A percentile compares a stretch with the other conserved stretches of the same genome.
These are phyloP conservation scores for Cenchrus americanus DNA, from an alignment of 176 grass and related monocot species.

Conservation along the genomic window DNA sequence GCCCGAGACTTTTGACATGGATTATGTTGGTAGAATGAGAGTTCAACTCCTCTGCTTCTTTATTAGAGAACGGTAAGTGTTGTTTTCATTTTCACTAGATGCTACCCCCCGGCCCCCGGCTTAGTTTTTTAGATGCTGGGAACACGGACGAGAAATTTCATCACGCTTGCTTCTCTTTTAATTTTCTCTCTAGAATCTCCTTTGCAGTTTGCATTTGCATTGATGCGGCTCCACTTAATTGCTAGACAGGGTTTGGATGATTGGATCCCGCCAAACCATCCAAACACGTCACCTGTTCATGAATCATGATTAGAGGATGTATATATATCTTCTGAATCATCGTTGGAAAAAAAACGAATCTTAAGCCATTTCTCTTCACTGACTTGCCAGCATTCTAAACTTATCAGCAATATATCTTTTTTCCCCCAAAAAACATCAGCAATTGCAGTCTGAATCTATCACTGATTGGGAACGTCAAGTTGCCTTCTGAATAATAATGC, in stretches of 20 bases:
- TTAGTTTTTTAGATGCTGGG: too few relatives aligned
- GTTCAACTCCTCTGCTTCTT: neutral
- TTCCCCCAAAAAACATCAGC: too few relatives aligned
- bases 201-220: neutral
- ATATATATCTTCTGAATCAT: neutral
- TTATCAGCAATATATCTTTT: neutral
- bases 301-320: neutral
- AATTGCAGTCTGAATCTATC: too few relatives aligned
- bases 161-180: neutral
- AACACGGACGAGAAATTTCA: neutral
- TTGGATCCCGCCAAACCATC: neutral
- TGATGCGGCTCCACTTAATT: neutral
- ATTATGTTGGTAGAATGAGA: neutral
- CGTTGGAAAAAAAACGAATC: neutral
- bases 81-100: neutral
- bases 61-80: neutral
- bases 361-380: neutral
- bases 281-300: neutral
- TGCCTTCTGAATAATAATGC: too few relatives aligned
- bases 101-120: too few relatives aligned
- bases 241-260: neutral
- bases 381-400: too few relatives aligned
- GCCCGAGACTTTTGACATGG: neutral
- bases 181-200: neutral
- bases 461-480: too few relatives aligned